Conservation (phyloP, 75 land plant genomes). For the Pinus taeda region DNA sequence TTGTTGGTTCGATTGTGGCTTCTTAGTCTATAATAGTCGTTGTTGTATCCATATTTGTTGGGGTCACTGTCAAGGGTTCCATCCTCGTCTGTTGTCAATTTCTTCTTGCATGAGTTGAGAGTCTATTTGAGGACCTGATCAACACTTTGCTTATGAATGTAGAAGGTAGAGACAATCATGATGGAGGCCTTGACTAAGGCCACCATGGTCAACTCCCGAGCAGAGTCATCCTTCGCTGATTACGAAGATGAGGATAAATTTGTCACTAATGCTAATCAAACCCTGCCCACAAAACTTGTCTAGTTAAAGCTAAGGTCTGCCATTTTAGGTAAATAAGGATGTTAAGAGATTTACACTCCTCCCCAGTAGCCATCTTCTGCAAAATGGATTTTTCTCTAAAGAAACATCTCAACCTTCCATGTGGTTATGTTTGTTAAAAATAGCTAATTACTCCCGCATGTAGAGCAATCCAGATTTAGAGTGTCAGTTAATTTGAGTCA, state of each 20-base stretch:
- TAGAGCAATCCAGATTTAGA: too few relatives aligned
- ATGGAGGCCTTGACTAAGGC: slow-evolving; percentile 84
- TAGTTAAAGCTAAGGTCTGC: neutral
- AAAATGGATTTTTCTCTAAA: too few relatives aligned
- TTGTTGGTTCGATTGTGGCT: neutral
- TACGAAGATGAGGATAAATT: neutral
- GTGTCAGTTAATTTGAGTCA: too few relatives aligned
- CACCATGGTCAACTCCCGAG: slow-evolving; percentile 68
- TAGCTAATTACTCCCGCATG: too few relatives aligned
- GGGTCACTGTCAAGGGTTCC: neutral
- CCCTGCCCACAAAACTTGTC: too few relatives aligned
- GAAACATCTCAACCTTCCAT: too few relatives aligned
- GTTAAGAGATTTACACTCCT: too few relatives aligned
- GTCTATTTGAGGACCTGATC: slow-evolving; percentile 63
- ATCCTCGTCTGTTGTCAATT: slow-evolving; percentile 5
- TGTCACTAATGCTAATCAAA: neutral
- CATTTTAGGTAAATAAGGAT: neutral
- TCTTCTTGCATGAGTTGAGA: slow-evolving; percentile 25
- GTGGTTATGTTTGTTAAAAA: too few relatives aligned
- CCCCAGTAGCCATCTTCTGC: too few relatives aligned
- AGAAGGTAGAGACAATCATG: slow-evolving; percentile 80
- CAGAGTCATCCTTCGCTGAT: neutral
- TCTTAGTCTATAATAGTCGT: neutral
- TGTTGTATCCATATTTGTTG: neutral
- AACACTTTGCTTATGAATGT: slow-evolving; percentile 76